These are phyloP conservation scores for Quercus parvula DNA, from an alignment of 306 rosid species.

Conservation along the genomic window DNA sequence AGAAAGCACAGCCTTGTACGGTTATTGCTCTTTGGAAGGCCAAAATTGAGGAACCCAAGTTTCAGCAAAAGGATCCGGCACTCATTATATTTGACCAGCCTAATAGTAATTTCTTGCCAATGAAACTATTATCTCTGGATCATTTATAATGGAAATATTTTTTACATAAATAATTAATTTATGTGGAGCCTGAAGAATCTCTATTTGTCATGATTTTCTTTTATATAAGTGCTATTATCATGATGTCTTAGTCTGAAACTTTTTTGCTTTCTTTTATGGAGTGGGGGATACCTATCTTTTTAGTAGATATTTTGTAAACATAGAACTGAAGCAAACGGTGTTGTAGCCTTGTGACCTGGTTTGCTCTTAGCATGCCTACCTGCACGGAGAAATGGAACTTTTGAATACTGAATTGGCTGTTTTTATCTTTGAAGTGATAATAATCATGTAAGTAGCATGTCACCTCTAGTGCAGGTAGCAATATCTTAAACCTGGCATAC, in stretches of 20 bases:
- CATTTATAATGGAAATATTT: too few species aligned
- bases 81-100: background rate
- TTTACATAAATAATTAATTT: too few species aligned
- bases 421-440: background rate
- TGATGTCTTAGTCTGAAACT: too few species aligned
- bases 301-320: background rate
- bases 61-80: constrained; percentile 14
- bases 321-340: background rate
- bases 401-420: background rate
- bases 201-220: too few species aligned
- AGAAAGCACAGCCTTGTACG: constrained; percentile 16
- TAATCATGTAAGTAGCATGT: background rate
- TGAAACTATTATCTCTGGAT: background rate
- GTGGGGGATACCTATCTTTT: too few species aligned
- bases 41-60: constrained; percentile 12
- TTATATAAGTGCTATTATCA: too few species aligned
- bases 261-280: too few species aligned
- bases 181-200: too few species aligned
- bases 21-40: constrained; percentile 25
- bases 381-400: too few species aligned
- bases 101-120: background rate
- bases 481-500: background rate
- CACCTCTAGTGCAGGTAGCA: background rate
- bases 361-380: background rate
- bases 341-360: background rate